Base-by-base conservation (phyloP, 2,329 filamentous ascomycete species). In the Dactylellina sp. region DNA sequence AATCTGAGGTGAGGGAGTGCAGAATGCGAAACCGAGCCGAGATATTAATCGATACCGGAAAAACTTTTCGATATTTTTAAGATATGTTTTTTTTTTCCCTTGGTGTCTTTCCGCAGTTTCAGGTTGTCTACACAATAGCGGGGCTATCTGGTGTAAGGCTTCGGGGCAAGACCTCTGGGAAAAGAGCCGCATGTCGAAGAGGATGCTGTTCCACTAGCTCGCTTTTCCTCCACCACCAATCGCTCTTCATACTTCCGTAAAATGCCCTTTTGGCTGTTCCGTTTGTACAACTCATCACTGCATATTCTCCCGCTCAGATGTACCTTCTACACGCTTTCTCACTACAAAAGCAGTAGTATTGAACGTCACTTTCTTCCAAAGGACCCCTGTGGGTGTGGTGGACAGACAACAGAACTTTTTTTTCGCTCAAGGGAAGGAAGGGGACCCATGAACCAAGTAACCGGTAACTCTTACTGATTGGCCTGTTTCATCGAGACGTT, bases 381-480 rank as follows among this genome's bases (percentile, higher is more conserved):
- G 55, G 42, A 59, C 42, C 53, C 60, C 28, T 61, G 53, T 22
- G 20, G 46, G 59, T 63, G 56, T 59, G 59, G 49, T 49, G 49
- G 70, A 14, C 40, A 32, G 39, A 60, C 37, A 65, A 12, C 46
- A 24, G 24, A 7, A 46, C 40, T 32, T 49, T 56, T 74, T 68
- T 59, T 74, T 74, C 70, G 70, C 70, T 74, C 61, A 66, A 68
- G 53, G 68, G 60, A 74, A 65, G 68, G 62, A 49, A 65, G 66
- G 70, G 70, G 70, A 74, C 70, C 70, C 70, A 74, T 74, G 70
- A 74, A 74, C 70, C 70, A 74, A 74, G 70, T 74, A 61, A 57
- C 61, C 70, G 70, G 70, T 74, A 74, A 74, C 56, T 65, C 24
- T 16, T 42, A 37, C 22, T 65, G 61, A 74, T 74, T 74, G 70